Evolutionary conservation across 306 rosid genomes (phyloP).

Genomic region (Begonia masoniana): DNA sequence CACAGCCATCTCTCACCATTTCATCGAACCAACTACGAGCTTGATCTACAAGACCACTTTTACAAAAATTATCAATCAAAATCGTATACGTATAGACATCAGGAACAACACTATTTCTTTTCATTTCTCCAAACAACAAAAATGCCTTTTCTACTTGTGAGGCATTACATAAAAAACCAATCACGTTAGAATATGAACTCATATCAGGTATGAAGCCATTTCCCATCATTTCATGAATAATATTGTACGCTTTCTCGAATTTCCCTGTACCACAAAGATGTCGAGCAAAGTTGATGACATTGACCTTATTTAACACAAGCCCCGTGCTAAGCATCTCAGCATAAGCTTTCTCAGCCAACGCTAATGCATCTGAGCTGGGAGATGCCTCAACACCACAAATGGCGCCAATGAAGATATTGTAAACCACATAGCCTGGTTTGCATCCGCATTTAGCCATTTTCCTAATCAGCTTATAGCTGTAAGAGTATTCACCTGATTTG

Average conservation of each 20-base stretch:
- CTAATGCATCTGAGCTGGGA: slow-evolving; percentile 39
- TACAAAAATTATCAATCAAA: slow-evolving; percentile 72
- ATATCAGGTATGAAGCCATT: slow-evolving; percentile 73
- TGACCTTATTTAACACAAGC: slow-evolving; percentile 54
- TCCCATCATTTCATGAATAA: slow-evolving; percentile 63
- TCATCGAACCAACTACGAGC: slow-evolving; percentile 70
- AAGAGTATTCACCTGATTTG: slow-evolving; percentile 45
- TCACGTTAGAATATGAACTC: slow-evolving; percentile 71
- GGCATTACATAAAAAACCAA: slow-evolving; percentile 57
- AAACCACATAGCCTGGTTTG: slow-evolving; percentile 57
- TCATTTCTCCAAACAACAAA: slow-evolving; percentile 64
- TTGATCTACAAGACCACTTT: slow-evolving; percentile 68
- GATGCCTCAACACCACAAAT: slow-evolving; percentile 40
- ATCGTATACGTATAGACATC: slow-evolving; percentile 73
- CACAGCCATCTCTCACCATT: slow-evolving; percentile 61
- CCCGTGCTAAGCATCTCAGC: slow-evolving; percentile 64
- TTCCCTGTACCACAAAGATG: slow-evolving; percentile 68
- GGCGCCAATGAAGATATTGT: slow-evolving; percentile 65
- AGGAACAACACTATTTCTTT: slow-evolving; percentile 54
- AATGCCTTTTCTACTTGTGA: slow-evolving; percentile 73
- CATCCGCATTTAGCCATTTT: slow-evolving; percentile 56
- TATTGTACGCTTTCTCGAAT: slow-evolving; percentile 58
- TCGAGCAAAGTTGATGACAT: slow-evolving; percentile 52
- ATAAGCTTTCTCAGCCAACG: slow-evolving; percentile 67
- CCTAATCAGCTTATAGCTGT: slow-evolving; percentile 59